phyloP scores from a whole-genome alignment of 768 basidiomycete species.

The Russula griseocarnosa region DNA sequence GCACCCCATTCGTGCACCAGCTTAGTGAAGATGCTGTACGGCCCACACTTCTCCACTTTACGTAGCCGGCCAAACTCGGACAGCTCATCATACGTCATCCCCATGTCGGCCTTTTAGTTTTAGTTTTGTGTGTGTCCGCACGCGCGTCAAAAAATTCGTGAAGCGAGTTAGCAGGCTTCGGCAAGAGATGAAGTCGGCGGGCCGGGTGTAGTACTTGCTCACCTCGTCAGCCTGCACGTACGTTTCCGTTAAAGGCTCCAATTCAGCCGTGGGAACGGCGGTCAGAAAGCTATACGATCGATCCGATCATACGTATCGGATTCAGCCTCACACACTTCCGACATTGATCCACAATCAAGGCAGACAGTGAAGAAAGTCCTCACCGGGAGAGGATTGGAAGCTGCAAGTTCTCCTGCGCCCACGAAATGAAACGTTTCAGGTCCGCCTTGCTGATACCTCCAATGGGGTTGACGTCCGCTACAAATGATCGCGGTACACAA shows the following conservation, averaged over 20 bases:
- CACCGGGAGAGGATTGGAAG: constrained; percentile 80
- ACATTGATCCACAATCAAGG: background rate
- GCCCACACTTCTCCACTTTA: constrained; percentile 96
- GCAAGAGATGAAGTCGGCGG: background rate
- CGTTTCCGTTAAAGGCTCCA: constrained; percentile 90
- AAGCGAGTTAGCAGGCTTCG: background rate
- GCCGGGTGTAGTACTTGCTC: constrained; percentile 21
- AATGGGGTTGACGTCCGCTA: constrained; percentile 97
- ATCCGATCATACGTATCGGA: no score
- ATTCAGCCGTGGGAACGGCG: constrained; percentile 91
- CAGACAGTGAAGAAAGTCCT: background rate
- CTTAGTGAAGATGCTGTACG: constrained; percentile 97
- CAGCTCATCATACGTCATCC: constrained; percentile 98
- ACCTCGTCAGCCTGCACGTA: constrained; percentile 97
- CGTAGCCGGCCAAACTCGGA: constrained; percentile 90
- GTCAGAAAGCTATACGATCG: constrained; percentile 65
- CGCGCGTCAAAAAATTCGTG: background rate
- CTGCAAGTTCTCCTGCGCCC: constrained; percentile 72
- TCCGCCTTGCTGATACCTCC: constrained; percentile 98
- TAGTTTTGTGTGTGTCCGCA: background rate
- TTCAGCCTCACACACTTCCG: background rate
- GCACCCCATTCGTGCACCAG: constrained; percentile 91
- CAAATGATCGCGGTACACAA: constrained; percentile 16
- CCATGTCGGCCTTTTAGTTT: constrained; percentile 88
- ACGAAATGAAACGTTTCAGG: constrained; percentile 91